Base-by-base conservation (phyloP, 2,329 filamentous ascomycete species). In the Pseudogymnoascus verrucosus region DNA sequence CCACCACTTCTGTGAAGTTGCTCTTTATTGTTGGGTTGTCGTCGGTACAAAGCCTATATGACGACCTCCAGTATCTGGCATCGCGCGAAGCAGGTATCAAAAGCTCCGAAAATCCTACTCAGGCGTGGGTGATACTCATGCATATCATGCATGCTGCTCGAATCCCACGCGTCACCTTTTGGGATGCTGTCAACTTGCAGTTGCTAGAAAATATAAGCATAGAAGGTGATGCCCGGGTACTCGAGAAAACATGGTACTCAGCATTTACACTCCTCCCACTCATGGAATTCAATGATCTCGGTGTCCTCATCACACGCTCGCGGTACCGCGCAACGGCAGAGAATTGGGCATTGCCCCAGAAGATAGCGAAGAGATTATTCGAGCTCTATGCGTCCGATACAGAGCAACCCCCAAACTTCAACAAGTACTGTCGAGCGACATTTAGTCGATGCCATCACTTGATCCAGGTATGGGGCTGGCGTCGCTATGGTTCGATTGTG, bases 381-480 rank as follows among this genome's bases (percentile, higher is more conserved):
- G 74, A 82, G 19, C 69, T 87, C 1, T 89, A 89, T 69, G 77
- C 78, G 65, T 73, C 74, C n/a, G 83, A 85, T 63, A 69, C 73
- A 2, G 78, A 78, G 21, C 86, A 89, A 68, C 73, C 80, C 1
- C 77, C 84, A 1, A 82, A 83, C 69, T 88, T 89, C 77, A 89
- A 88, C 67, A 82, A 83, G 65, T 89, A 89, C 68, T 86, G 83
- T 65, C 80, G 82, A 16, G 81, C 83, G 5, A 71, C 87, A 4
- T 75, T 88, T 34, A 78, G 79, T 16, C 82, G 87, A 31, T 89
- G 86, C 66, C 81, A 88, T 69, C 82, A 83, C 69, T 78, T 89
- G 8, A 82, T 88, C 57, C 77, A 81, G 64, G 81, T 85, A 71
- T 89, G 87, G 87, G 84, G 84, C 3, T 89, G 87, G 87, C 77